Evolutionary conservation across 768 basidiomycete genomes (phyloP), one percentile per base, ranked within the genome.

Genomic region (Hypsizygus marmoreus): DNA sequence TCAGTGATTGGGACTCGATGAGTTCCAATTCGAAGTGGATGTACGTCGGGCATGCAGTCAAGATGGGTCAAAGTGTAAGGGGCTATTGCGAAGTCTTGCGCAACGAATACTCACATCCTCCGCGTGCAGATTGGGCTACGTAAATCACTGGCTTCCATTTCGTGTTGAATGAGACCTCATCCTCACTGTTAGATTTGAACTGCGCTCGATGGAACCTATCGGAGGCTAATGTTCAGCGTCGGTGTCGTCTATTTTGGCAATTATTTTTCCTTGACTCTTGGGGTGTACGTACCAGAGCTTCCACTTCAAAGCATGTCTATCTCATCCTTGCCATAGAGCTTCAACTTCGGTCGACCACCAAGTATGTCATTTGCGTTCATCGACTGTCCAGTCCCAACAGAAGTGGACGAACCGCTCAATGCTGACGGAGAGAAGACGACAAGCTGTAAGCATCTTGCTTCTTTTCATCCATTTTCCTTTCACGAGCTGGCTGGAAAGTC

Each of bases 201-300:
- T 74, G 80, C 39, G 65, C 71, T 5, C 72, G 81, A 20, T 88
- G 85, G 80, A 75, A 79, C 22, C 67, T 88, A 4, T 68, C 73
- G 13, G 68, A 73, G 20, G 61, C 65, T 16, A 61, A 69, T 30
- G 59, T 68, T 13, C 68, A 80, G 47, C 67, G 72, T 43, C 77
- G 86, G 13, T 75, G 70, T 42, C 69, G 69, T 16, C 65, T 84
- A 9, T 88, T 87, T 58, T 90, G 86, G 84, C 78, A 83, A 37
- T 60, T 88, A n/a, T 87, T 84, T 55, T 53, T 69, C 19, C 58
- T 77, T 22, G 87, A 88, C 54, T 81, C 82, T 0, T 80, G 78
- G 73, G 63, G 77, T 29, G 87, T 88, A 54, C 36, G 66, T 52
- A 23, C 12, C 43, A 20, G 9, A 9, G 9, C 17, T 31, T 35